Base-by-base conservation (phyloP, 257 asterid species). In the Ilex aquifolium region DNA sequence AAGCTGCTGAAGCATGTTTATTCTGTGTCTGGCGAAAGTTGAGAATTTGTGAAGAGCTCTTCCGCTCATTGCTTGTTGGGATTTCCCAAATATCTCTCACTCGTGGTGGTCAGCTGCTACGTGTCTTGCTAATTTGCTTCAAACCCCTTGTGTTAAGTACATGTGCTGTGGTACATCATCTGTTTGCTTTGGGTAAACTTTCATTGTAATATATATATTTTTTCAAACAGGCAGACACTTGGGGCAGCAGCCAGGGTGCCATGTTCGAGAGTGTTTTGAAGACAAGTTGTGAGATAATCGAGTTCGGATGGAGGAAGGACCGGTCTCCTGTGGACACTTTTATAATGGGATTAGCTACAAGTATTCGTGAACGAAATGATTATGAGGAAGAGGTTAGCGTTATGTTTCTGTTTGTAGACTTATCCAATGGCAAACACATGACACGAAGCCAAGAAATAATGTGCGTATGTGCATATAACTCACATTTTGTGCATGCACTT, bases 31-130 rank as follows among this genome's bases (percentile, higher is more conserved):
- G 99, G 97, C 76, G 96, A 62, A 93, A 84, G 72, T 67, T 86
- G 85, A 87, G 95, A 79, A 82, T 89, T 15, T 93, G 99, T 59
- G 99, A 93, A 78, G 99, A 90, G 72, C 91, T 93, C 53, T 90
- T 93, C 75, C 76, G 81, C 78, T 81, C 95, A 64, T 80, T 93
- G 78, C 96, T 93, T 64, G 70, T 87, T 73, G 99, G 96, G 63
- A 84, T 93, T 66, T 90, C 90, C 51, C 95, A 93, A 69, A 94
- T 91, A 39, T 95, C 99, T 51, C 72, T 74, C 46, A 75, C 78
- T 66, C 92, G 97, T 61, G 91, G 83, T 56, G 99, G 99, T 51
- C 99, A 93, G 86, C 88, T 90, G 68, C 85, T 93, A 77, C 87
- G 96, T 3, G 83, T 87, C 63, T 80, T 93, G 67, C 91, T 93